Conservation (phyloP, 306 rosid genomes). For the Pueraria montana region DNA sequence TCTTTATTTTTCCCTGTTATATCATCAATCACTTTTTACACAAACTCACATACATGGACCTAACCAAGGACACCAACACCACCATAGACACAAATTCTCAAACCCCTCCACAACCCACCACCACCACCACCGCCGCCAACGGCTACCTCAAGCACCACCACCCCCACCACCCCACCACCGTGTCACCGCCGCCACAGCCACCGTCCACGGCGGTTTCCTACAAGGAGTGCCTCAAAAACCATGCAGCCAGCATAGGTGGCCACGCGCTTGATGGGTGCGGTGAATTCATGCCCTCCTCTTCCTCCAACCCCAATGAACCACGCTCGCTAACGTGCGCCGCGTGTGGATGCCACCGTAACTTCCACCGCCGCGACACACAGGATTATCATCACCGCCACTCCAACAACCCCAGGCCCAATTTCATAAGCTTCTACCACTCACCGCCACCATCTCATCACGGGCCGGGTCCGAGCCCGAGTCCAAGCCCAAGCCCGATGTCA, state of each 20-base stretch:
- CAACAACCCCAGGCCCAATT: conserved; percentile 41
- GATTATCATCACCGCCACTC: neutral
- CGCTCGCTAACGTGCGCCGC: conserved; percentile 84
- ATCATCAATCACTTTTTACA: conserved; percentile 19
- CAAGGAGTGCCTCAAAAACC: conserved; percentile 87
- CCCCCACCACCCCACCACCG: neutral
- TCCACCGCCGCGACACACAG: conserved; percentile 80
- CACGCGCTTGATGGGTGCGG: conserved; percentile 92
- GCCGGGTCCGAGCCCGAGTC: conserved; percentile 43
- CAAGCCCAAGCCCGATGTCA: conserved; percentile 50
- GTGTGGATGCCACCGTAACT: conserved; percentile 94
- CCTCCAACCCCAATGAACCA: conserved; percentile 63
- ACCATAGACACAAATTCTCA: conserved; percentile 55
- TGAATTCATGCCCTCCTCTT: conserved; percentile 74
- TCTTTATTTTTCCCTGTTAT: neutral
- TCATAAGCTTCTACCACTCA: conserved; percentile 46
- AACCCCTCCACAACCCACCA: conserved; percentile 57
- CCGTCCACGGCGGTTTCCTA: conserved; percentile 48
- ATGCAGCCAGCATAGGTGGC: conserved; percentile 83
- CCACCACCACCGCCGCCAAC: conserved; percentile 58
- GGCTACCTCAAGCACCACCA: conserved; percentile 33
- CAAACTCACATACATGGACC: conserved; percentile 63
- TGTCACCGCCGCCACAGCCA: neutral
- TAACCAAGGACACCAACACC: conserved; percentile 35
- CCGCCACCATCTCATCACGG: conserved; percentile 42